These are phyloP conservation scores for Cryptococcus floricola DNA, from an alignment of 1,284 basidiomycete genomes.

Conservation along the genomic window DNA sequence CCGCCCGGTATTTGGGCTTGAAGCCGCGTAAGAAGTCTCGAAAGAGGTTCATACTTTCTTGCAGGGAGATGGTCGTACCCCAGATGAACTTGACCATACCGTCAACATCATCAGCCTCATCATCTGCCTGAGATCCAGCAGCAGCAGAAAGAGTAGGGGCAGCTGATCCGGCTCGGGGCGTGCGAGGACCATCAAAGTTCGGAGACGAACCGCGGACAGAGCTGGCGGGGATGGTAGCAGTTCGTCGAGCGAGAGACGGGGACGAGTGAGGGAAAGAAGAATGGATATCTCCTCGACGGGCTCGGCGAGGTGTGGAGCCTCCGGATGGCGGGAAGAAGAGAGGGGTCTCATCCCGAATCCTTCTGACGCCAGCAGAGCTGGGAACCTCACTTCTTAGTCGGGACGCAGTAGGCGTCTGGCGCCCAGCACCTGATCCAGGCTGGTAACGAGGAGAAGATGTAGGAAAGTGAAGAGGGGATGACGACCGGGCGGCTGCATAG, in stretches of 20 bases:
- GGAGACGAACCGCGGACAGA: constrained; percentile 15
- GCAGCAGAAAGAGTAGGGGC: constrained; percentile 61
- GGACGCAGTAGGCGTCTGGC: constrained; percentile 2
- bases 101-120: constrained; percentile 49
- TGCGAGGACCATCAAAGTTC: constrained; percentile 53
- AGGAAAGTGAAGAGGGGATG: constrained; percentile 65
- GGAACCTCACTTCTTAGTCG: constrained; percentile 14
- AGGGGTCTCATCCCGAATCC: constrained; percentile 35
- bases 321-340: constrained; percentile 51
- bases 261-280: constrained; percentile 66
- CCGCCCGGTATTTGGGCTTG: constrained; percentile 85
- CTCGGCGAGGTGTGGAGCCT: constrained; percentile 60
- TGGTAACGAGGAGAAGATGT: constrained; percentile 59
- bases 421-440: not conserved
- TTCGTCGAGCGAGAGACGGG: constrained; percentile 43
- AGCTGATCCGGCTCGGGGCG: constrained; percentile 52
- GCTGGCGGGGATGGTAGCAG: constrained; percentile 9
- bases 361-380: constrained; percentile 16
- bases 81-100: constrained; percentile 82
- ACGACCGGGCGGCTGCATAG: constrained; percentile 52
- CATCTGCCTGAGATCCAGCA: constrained; percentile 42
- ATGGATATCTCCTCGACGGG: constrained; percentile 77
- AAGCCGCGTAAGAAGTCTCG: constrained; percentile 84
- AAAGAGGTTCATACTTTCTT: constrained; percentile 87
- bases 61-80: constrained; percentile 91